Evolutionary conservation across 2,329 filamentous ascomycete genomes (phyloP).

Genomic region (Fusarium buharicum): DNA sequence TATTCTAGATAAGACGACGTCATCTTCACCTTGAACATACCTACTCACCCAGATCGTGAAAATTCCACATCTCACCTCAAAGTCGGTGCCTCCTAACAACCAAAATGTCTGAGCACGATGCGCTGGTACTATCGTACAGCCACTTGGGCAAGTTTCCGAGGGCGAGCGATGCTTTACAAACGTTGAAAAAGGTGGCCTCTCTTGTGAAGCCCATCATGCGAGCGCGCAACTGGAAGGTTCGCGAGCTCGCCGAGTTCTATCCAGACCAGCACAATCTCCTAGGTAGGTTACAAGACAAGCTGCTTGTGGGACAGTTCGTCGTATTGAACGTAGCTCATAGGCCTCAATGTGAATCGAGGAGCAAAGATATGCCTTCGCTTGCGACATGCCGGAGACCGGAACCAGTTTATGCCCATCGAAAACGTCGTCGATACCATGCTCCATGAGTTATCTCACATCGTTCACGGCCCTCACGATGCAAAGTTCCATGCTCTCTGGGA

Average conservation of each 20-base stretch:
- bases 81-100: background rate
- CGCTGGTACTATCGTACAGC: conserved; percentile 59
- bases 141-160: conserved; percentile 61
- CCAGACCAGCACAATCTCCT: conserved; percentile 78
- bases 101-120: conserved; percentile 50
- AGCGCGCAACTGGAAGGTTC: conserved; percentile 82
- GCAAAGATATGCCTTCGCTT: conserved; percentile 84
- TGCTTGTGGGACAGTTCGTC: background rate
- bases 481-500: conserved; percentile 90
- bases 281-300: conserved; percentile 66
- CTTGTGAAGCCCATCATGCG: conserved; percentile 96
- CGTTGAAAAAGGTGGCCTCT: conserved; percentile 83
- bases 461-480: conserved; percentile 82
- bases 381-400: conserved; percentile 77
- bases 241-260: conserved; percentile 84
- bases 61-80: conserved; percentile 8
- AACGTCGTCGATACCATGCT: conserved; percentile 89
- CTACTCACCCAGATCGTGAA: conserved; percentile 10
- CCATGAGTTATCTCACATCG: conserved; percentile 91
- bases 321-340: conserved; percentile 50
- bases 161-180: conserved; percentile 63
- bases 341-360: conserved; percentile 81
- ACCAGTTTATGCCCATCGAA: conserved; percentile 83
- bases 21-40: conserved; percentile 13
- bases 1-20: conserved; percentile 3